Base-by-base conservation (phyloP, 2,329 filamentous ascomycete genomes). In the Seiridium unicorne region DNA sequence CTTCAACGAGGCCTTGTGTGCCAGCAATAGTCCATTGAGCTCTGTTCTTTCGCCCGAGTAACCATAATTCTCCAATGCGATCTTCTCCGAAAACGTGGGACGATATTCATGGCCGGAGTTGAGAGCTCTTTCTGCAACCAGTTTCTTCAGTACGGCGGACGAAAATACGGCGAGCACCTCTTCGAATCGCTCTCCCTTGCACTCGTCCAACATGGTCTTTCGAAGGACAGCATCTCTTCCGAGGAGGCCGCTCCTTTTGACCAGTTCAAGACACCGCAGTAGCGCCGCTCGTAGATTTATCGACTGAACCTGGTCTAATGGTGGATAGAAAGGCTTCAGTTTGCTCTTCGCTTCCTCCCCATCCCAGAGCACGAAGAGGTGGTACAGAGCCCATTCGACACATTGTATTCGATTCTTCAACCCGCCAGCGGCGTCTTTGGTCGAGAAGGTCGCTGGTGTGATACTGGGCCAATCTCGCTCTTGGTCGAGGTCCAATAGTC, bases 121-220 rank as follows among this genome's bases (percentile, higher is more conserved):
- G 26, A 73, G 72, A 46, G 73, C 67, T 44, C 78, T 71, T 47
- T 78, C 76, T 0, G 81, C 77, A 1, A 90, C 75, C 1, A 85
- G 74, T 69, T 89, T 92, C 69, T 90, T 90, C 63, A 98, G 74
- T 0, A 97, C 93, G 0, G 87, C 85, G 11, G 90, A 91, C 1
- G 94, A 97, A 68, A 99, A 96, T 0, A 87, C 81, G 3, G 92
- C 87, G 35, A 98, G 81, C 1, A 97, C 78, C 70, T 99, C 95
- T 71, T 93, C 93, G 58, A 98, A 85, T 64, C 92, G 89, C 58
- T 97, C 93, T 5, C 94, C 94, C 65, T 90, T 93, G 77, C 95
- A 99, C 68, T 99, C 94, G 71, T 99, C 95, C 56, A 99, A 80
- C 91, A 97, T 97, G 0, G 92, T 96, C 78, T 97, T 97, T 56